Evolutionary conservation across 2,329 filamentous ascomycete genomes (phyloP).

Genomic region (Aureobasidium sp.): DNA sequence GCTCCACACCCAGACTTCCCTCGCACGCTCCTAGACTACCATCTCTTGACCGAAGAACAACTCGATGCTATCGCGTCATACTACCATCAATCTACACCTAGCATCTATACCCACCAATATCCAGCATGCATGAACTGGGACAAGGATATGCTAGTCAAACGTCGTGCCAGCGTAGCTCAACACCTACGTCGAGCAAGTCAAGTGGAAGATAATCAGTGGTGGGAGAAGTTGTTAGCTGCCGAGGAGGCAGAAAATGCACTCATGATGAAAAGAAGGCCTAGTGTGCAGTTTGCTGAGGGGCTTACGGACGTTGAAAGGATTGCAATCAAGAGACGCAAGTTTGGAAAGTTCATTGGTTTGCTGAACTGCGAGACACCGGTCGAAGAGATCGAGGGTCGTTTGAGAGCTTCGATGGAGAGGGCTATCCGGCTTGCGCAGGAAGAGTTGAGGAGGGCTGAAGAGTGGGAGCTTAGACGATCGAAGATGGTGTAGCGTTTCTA

Average conservation of each 20-base stretch:
- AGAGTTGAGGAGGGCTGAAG: constrained; percentile 28
- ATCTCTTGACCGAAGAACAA: constrained; percentile 63
- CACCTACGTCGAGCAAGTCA: neutral
- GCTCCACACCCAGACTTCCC: constrained; percentile 60
- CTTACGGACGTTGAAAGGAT: constrained; percentile 34
- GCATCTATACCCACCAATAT: constrained; percentile 51
- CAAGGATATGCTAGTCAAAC: constrained; percentile 8
- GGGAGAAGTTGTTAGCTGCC: neutral
- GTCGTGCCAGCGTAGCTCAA: neutral
- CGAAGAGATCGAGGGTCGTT: constrained; percentile 38
- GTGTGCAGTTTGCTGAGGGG: constrained; percentile 17
- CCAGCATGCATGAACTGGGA: constrained; percentile 62
- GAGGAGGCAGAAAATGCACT: neutral
- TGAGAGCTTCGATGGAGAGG: constrained; percentile 29
- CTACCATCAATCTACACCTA: constrained; percentile 62
- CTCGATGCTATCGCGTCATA: constrained; percentile 64
- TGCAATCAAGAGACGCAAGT: constrained; percentile 57
- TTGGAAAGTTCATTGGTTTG: constrained; percentile 68
- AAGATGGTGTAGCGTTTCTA: constrained; percentile 23
- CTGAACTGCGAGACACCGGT: constrained; percentile 52
- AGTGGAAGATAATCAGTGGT: neutral
- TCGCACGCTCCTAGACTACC: constrained; percentile 60
- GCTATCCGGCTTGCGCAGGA: constrained; percentile 25
- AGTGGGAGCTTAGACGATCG: constrained; percentile 27
- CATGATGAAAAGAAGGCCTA: neutral